Evolutionary conservation across 2,329 filamentous ascomycete species (phyloP), one percentile per base, ranked within the genome.

Genomic region (Thermochaetoides dissita): DNA sequence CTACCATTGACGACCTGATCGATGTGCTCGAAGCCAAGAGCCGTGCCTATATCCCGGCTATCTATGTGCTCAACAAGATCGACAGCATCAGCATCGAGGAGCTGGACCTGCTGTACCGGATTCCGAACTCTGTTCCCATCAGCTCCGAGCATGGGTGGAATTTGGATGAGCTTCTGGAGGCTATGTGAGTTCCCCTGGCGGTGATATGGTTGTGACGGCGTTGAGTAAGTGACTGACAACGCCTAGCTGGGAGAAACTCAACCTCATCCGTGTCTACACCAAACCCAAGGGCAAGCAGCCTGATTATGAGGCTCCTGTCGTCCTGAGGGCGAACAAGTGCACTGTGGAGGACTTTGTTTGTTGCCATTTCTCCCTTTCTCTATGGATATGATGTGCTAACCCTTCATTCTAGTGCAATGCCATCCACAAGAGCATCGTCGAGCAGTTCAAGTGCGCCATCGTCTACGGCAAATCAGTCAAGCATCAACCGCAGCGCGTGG

Each of bases 21-120:
- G 91, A 98, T 63, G 67, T 98, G 12, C 74, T 98, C 37, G 91
- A 98, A 63, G 89, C 89, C 37, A 94, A 85, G 71, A 86, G 82
- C 59, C 76, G 91, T 63, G 87, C 84, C 60, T 98, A 98, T 61
- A 96, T 98, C 51, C 91, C 91, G n/a, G 91, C 96, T 50, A 85
- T 98, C 42, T 98, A 98, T 66, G 91, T 93, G 35, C 73, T 98
- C 55, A 98, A 98, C 75, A 98, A 98, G 71, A 98, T 98, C 53
- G 91, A 98, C 64, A 79, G 88, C 42, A 96, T 98, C 60, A 89
- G 85, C 40, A 96, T 98, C 53, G 89, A 98, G 64, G 91, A 98
- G 64, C 72, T 98, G 47, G 91, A 98, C 63, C 68, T 98, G 47
- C 72, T 98, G 29, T 96, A 98, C 66, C 81, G 89, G 35, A 98